A percentile compares a stretch with the other conserved stretches of the same genome.
These are phyloP conservation scores for Hemisphaericaspora subhashii DNA, from an alignment of 1,139 yeast genomes.

Conservation along the genomic window DNA sequence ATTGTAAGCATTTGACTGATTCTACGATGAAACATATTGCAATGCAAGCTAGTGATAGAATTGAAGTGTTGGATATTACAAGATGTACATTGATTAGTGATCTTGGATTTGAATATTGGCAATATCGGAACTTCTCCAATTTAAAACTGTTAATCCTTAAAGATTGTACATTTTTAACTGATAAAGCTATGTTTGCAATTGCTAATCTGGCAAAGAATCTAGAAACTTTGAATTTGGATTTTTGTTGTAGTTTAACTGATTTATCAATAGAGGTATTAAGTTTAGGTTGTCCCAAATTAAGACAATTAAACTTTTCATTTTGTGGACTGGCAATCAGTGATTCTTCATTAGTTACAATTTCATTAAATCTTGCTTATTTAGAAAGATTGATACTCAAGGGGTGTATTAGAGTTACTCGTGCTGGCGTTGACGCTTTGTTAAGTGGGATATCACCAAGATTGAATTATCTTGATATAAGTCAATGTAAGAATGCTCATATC, in stretches of 20 bases:
- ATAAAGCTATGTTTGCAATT: conserved; percentile 59
- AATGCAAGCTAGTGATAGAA: conserved; percentile 52
- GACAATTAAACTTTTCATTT: conserved; percentile 59
- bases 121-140: conserved; percentile 52
- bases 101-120: conserved; percentile 68
- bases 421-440: conserved; percentile 67
- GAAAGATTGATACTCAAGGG: conserved; percentile 58
- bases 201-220: conserved; percentile 62
- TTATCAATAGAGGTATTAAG: conserved; percentile 64
- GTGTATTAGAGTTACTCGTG: conserved; percentile 71
- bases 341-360: conserved; percentile 61
- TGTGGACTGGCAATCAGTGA: conserved; percentile 84
- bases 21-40: conserved; percentile 65
- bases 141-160: conserved; percentile 54
- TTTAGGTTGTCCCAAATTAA: conserved; percentile 59
- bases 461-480: conserved; percentile 58
- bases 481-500: conserved; percentile 61
- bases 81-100: conserved; percentile 80
- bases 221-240: conserved; percentile 58
- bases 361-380: conserved; percentile 51
- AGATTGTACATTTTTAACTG: conserved; percentile 75
- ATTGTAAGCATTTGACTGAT: conserved; percentile 75
- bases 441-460: conserved; percentile 54
- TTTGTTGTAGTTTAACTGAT: conserved; percentile 75
- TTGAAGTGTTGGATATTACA: conserved; percentile 61